Conservation (phyloP, 176 grass and related monocot species). For the Cenchrus purpureus region DNA sequence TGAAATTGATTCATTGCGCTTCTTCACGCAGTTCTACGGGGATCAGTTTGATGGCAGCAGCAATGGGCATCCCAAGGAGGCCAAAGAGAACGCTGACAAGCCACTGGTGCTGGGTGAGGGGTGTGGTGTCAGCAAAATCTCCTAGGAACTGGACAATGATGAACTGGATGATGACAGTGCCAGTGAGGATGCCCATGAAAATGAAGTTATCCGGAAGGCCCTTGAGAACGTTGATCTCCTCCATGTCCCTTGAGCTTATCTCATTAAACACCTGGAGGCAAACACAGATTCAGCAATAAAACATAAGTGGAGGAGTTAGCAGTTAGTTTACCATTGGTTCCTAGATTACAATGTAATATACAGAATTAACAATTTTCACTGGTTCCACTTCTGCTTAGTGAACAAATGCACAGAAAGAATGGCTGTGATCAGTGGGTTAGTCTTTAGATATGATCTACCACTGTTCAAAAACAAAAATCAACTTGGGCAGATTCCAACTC, state of each 20-base stretch:
- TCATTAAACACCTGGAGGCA: conserved; percentile 84
- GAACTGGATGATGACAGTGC: conserved; percentile 71
- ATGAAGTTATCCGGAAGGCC: conserved; percentile 69
- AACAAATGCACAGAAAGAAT: not conserved
- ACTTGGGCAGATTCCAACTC: conserved; percentile 7
- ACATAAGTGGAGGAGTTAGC: not conserved
- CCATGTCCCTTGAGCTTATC: conserved; percentile 88
- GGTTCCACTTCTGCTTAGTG: not conserved
- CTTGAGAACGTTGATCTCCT: conserved; percentile 75
- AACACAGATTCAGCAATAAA: conserved; percentile 1
- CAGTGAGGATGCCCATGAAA: conserved; percentile 64
- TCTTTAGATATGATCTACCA: not conserved
- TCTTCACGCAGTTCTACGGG: conserved; percentile 47
- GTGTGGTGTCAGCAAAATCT: conserved; percentile 76
- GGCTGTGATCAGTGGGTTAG: not conserved
- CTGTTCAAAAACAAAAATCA: not conserved
- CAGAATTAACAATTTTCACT: not conserved
- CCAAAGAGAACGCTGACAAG: conserved; percentile 62
- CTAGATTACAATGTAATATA: not conserved
- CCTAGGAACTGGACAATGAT: conserved; percentile 91
- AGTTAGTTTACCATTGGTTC: not conserved
- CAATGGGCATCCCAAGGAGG: conserved; percentile 84
- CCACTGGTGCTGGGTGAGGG: conserved; percentile 63
- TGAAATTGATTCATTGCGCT: not conserved
- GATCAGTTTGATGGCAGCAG: conserved; percentile 76